Conservation (phyloP, 2,329 filamentous ascomycete species). For the Pseudohalonectria lignicola region DNA sequence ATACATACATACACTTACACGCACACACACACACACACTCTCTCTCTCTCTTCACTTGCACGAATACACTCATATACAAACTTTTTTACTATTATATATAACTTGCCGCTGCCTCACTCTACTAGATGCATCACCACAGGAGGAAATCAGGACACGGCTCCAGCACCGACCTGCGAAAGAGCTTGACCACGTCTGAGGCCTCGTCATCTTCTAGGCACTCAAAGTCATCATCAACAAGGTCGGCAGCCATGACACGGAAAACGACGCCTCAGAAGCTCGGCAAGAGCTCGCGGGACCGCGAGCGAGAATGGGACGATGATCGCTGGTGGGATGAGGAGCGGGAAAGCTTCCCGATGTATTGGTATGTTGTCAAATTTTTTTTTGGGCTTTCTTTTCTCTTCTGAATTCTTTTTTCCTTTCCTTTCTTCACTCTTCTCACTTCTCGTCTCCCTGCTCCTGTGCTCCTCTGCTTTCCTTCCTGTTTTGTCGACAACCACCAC, state of each 20-base stretch:
- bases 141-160: neutral
- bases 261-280: conserved; percentile 30
- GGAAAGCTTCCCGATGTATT: conserved; percentile 55
- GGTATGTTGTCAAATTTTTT: conserved; percentile 45
- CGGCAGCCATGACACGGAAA: neutral
- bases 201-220: neutral
- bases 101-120: neutral
- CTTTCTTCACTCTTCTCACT: conserved; percentile 4
- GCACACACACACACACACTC: neutral
- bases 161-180: no score
- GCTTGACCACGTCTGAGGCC: neutral
- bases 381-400: conserved; percentile 6
- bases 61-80: no score
- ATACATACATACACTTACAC: neutral
- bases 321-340: conserved; percentile 43
- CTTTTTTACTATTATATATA: neutral
- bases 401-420: conserved; percentile 4
- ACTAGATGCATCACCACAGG: neutral
- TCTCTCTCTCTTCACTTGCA: no score
- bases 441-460: neutral
- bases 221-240: neutral
- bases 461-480: neutral
- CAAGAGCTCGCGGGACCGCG: conserved; percentile 37
- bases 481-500: no score
- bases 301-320: conserved; percentile 37